These are phyloP conservation scores for Phytophthora aleatoria DNA, from an alignment of 352 stramenopile genomes.

Conservation along the genomic window DNA sequence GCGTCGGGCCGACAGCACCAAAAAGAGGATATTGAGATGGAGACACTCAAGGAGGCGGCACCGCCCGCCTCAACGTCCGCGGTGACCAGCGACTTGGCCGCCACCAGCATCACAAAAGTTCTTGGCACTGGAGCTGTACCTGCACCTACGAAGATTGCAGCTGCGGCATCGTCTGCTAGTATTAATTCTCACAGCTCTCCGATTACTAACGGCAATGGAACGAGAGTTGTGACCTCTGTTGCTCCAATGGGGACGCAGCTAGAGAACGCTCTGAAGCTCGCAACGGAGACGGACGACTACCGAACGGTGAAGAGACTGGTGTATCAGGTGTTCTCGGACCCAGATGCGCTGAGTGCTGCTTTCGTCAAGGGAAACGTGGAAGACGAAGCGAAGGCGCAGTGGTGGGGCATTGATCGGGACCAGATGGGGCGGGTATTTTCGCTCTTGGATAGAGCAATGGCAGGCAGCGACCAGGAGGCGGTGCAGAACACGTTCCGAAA, in stretches of 20 bases:
- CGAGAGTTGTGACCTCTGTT: background rate
- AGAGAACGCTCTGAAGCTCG: constrained; percentile 45
- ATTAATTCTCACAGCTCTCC: background rate
- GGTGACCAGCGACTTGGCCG: constrained; percentile 19
- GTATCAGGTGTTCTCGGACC: constrained; percentile 76
- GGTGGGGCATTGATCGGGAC: constrained; percentile 59
- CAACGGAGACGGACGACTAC: constrained; percentile 49
- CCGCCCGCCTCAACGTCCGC: constrained; percentile 11
- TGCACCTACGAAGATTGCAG: background rate
- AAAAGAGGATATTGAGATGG: constrained; percentile 32
- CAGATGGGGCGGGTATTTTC: constrained; percentile 52
- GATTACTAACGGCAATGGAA: background rate
- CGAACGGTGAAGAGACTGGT: constrained; percentile 62
- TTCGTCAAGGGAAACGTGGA: constrained; percentile 36
- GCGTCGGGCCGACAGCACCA: constrained; percentile 19
- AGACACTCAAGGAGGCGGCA: constrained; percentile 30
- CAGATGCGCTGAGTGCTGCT: constrained; percentile 52
- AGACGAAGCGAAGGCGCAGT: constrained; percentile 33
- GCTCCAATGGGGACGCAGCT: constrained; percentile 47
- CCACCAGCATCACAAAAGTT: constrained; percentile 17
- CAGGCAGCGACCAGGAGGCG: constrained; percentile 40
- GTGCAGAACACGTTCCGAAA: constrained; percentile 80
- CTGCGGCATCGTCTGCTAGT: background rate
- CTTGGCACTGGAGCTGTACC: background rate
- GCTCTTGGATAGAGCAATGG: constrained; percentile 46